Conservation (phyloP, 139 green algal genomes). For the Penium margaritaceum region DNA sequence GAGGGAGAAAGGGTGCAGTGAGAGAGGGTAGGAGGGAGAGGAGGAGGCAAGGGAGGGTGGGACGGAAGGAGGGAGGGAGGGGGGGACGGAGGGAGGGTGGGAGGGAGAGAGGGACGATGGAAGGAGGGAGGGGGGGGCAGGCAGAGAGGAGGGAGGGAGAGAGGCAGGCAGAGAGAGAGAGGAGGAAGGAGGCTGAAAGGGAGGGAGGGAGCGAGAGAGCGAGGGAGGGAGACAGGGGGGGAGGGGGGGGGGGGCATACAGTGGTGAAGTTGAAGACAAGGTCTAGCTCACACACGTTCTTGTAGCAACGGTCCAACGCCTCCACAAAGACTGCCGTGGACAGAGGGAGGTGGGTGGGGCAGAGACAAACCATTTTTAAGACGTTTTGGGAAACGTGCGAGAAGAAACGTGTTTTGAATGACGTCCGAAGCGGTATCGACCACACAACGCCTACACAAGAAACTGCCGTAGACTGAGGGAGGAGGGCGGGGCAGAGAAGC, state of each 20-base stretch:
- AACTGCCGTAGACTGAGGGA: too few relatives aligned
- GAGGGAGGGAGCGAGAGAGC: neutral
- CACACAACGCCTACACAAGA: too few relatives aligned
- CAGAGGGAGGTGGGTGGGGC: too few relatives aligned
- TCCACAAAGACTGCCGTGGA: slow-evolving; percentile 68
- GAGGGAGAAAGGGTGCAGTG: too few relatives aligned
- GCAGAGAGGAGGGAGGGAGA: slow-evolving; percentile 61
- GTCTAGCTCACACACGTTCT: slow-evolving; percentile 80
- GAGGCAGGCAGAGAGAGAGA: slow-evolving; percentile 71
- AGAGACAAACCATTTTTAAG: too few relatives aligned
- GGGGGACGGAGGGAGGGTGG: neutral
- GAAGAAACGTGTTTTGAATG: too few relatives aligned
- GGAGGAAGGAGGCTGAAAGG: neutral
- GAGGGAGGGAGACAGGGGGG: neutral
- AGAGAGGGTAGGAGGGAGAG: too few relatives aligned
- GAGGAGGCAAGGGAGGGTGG: too few relatives aligned
- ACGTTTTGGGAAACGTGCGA: too few relatives aligned
- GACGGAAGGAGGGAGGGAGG: neutral
- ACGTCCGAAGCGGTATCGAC: too few relatives aligned
- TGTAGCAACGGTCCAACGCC: slow-evolving; percentile 70
- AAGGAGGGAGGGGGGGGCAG: neutral
- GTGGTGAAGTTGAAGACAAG: slow-evolving; percentile 88
- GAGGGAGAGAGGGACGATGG: neutral
- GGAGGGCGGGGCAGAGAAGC: too few relatives aligned
- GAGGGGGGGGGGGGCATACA: slow-evolving; percentile 46